Evolutionary conservation across 805 yeast genomes (phyloP).

Genomic region (Myxozyma nipponensis): DNA sequence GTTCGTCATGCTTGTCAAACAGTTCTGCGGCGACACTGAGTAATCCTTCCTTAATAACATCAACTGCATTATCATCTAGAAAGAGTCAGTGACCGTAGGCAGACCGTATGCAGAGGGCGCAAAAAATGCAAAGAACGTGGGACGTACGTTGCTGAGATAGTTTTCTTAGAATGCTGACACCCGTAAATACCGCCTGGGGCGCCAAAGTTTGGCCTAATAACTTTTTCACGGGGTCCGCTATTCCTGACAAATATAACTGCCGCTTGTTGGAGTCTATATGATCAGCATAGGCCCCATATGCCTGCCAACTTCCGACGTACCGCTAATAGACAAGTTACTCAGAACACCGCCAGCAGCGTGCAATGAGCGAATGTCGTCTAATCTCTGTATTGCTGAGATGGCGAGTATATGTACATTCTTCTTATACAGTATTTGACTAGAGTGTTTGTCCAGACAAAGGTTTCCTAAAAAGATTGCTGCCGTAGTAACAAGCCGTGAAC

Average conservation of each 20-base stretch:
- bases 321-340: neutral
- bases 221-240: neutral
- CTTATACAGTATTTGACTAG: neutral
- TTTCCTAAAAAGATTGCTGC: neutral
- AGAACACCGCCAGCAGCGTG: neutral
- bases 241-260: neutral
- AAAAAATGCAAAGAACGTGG: too few relatives aligned
- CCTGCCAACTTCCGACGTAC: too few relatives aligned
- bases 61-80: neutral
- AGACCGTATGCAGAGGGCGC: too few relatives aligned
- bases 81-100: too few relatives aligned
- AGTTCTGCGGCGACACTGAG: neutral
- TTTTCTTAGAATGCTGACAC: neutral
- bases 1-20: neutral
- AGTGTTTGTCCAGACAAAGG: neutral
- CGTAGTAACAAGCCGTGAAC: neutral
- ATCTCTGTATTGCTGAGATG: neutral
- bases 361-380: neutral
- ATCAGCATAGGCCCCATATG: too few relatives aligned
- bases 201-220: neutral
- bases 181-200: neutral
- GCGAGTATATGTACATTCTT: neutral
- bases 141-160: neutral
- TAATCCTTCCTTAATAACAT: neutral
- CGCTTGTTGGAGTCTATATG: neutral